These are phyloP conservation scores for Arthrobotrys sinensis DNA, from an alignment of 2,329 filamentous ascomycete species.

Conservation along the genomic window DNA sequence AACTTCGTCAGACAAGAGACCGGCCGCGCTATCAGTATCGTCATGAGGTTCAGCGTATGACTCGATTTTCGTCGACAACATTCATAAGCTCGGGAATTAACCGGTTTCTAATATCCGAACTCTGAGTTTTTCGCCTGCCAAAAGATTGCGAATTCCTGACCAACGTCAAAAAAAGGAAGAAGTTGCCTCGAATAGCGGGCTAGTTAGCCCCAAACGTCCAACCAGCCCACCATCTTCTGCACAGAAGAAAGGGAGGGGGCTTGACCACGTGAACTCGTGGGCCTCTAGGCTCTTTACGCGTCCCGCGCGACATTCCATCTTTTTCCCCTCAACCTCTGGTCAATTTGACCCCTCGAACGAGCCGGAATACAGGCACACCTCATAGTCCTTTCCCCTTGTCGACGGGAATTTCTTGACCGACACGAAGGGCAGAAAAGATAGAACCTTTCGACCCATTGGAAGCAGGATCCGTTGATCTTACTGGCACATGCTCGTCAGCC, in stretches of 20 bases:
- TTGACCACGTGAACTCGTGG: conserved; percentile 61
- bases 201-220: conserved; percentile 29
- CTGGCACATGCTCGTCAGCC: conserved; percentile 32
- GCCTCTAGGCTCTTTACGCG: conserved; percentile 52
- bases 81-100: conserved; percentile 57
- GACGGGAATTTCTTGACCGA: conserved; percentile 60
- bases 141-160: conserved; percentile 38
- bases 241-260: conserved; percentile 31
- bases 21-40: conserved; percentile 28
- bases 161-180: conserved; percentile 51
- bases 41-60: conserved; percentile 48
- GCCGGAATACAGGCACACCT: conserved; percentile 39
- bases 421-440: conserved; percentile 46
- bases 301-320: conserved; percentile 55
- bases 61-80: conserved; percentile 48
- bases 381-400: conserved; percentile 48
- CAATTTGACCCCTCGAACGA: conserved; percentile 45
- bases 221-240: conserved; percentile 42
- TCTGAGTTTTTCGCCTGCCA: conserved; percentile 26
- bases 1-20: conserved; percentile 13
- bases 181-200: conserved; percentile 43
- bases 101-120: conserved; percentile 29
- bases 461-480: conserved; percentile 55
- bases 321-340: conserved; percentile 41
- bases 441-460: conserved; percentile 39